Base-by-base conservation (phyloP, 2,329 filamentous ascomycete species). In the Esteya vermicola region DNA sequence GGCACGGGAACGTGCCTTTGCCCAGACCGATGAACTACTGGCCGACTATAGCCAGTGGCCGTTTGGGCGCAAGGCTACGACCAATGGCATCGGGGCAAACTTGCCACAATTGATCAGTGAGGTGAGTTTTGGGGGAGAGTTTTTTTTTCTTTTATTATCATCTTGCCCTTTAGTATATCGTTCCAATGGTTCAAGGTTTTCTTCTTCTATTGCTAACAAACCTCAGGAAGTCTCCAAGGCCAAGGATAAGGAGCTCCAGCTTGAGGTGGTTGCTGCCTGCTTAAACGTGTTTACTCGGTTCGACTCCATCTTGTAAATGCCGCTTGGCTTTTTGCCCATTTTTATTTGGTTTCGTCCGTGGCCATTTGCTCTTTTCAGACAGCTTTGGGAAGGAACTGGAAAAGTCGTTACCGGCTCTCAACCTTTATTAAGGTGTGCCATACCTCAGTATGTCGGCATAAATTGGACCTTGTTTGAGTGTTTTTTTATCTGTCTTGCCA, bases 11-110 rank as follows among this genome's bases (percentile, higher is more conserved):
- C 72, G 89, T 50, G 89, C 91, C 5, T 98, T 96, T 60, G 85
- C 86, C 31, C 89, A 96, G 66, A 93, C 94, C 16, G 91, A 98
- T 59, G 91, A 96, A 63, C 65, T 98, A 48, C 67, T 98, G 43
- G 85, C 85, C 32, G 89, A 96, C 57, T 98, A 95, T 62, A 93
- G 85, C 53, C 91, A 96, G 65, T 98, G 82, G 81, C 91, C 91
- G 1, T 98, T 98, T 64, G 86, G 80, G 39, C 81, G 79, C 63
- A 82, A 88, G 61, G 82, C 85, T 22, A 76, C 77, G 26, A 76
- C 63, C 28, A 75, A 85, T 48, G 86, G 86, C 25, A 86, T 96
- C 41, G 91, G 86, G 36, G 86, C 89, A 49, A 98, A 98, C 57
- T 61, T 98, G 55, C 84, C 85, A 35, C 82, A 91, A 58, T 77